Evolutionary conservation across 2,329 filamentous ascomycete genomes (phyloP), one percentile per base, ranked within the genome.

Genomic region (Claviceps monticola): DNA sequence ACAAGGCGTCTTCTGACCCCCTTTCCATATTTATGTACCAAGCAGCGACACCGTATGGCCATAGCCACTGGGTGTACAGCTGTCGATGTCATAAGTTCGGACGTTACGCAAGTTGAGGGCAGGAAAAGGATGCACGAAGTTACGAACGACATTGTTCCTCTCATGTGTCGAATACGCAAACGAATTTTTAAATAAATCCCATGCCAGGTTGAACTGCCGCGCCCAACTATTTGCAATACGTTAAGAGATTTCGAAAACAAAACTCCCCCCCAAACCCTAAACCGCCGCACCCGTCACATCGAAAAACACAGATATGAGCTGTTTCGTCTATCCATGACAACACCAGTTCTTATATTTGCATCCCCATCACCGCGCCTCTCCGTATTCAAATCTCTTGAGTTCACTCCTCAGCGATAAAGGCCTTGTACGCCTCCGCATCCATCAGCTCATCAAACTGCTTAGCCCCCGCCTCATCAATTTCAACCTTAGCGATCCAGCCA

Each of bases 401-500:
- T 16, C 16, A 34, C 34, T 59, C 54, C 34, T 59, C 55, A 1
- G 55, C 48, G 23, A 82, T 86, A 65, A 90, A 90, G 41, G 74
- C 74, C 71, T 83, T 83, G 73, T 98, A 97, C 57, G 79, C 82
- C 62, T 83, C 79, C 55, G 73, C 75, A 63, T 82, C 83, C 86
- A 97, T 87, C 64, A 96, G 73, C 11, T 65, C 70, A 56, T 94
- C 85, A 59, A 89, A 66, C 70, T 93, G 84, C 65, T 79, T 74
- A 55, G 74, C 68, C 51, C 76, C 78, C 56, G 72, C 66, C 66
- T 88, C 85, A 56, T 73, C 75, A 48, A 97, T 75, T 70, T 86
- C 76, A 56, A 97, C 82, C 79, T 88, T 91, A 52, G 85, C 89
- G 66, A 98, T 85, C 93, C 93, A 98, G 57, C 88, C 91, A 52